Evolutionary conservation across 2,329 filamentous ascomycete species (phyloP).

Genomic region (Stemphylium lycopersici): DNA sequence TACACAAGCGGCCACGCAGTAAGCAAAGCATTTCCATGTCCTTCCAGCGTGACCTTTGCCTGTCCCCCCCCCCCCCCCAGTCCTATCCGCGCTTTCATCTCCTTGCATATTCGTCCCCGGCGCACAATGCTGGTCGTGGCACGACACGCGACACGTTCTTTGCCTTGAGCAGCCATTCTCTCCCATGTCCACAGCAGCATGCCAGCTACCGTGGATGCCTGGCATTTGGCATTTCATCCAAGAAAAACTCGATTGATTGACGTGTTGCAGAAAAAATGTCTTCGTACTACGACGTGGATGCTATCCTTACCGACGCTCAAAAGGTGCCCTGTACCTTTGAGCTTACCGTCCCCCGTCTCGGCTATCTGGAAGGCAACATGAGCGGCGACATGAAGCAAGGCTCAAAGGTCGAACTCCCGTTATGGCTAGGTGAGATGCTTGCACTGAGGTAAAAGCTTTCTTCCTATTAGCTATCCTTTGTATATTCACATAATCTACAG

Average conservation of each 20-base stretch:
- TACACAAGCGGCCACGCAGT: constrained; percentile 23
- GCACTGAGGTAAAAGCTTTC: constrained; percentile 63
- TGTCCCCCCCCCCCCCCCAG: constrained; percentile 5
- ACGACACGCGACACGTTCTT: constrained; percentile 35
- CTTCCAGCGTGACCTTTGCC: constrained; percentile 2
- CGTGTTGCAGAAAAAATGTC: constrained; percentile 40
- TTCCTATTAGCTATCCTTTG: not conserved
- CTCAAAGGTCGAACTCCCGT: constrained; percentile 79
- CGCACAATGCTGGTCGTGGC: constrained; percentile 21
- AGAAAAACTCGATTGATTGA: not conserved
- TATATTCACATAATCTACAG: constrained; percentile 20
- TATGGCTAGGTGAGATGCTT: constrained; percentile 96
- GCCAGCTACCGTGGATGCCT: not conserved
- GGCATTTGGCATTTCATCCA: not conserved
- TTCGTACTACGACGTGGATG: constrained; percentile 84
- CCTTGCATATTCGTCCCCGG: constrained; percentile 26
- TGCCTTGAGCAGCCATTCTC: constrained; percentile 13
- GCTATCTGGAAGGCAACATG: constrained; percentile 86
- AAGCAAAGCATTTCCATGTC: constrained; percentile 19
- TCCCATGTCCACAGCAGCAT: not conserved
- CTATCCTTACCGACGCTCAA: constrained; percentile 87
- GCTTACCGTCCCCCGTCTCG: constrained; percentile 83
- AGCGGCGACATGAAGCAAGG: constrained; percentile 75
- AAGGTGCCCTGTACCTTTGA: constrained; percentile 97
- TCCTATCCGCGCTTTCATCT: constrained; percentile 12